Percentiles rank a stretch among this genome's conserved stretches.
phyloP scores from a whole-genome alignment of 2,329 filamentous ascomycete species.

The Aspergillus fijiensis region DNA sequence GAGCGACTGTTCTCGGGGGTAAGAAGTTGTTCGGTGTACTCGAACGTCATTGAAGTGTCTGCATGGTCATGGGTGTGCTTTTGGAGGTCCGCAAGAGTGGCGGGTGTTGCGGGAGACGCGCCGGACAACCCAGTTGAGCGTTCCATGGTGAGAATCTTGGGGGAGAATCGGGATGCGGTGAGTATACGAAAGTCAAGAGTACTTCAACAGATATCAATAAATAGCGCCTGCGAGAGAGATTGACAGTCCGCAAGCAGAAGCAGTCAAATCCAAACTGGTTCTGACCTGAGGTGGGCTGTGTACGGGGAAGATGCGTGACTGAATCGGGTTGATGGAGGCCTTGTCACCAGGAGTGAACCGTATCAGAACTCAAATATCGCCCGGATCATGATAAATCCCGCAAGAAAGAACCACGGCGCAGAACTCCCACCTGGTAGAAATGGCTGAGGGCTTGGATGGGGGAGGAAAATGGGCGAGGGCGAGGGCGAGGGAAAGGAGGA shows the following conservation, averaged over 20 bases:
- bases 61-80: conserved; percentile 27
- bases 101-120: conserved; percentile 35
- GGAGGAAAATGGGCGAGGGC: not conserved
- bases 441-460: not conserved
- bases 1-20: conserved; percentile 46
- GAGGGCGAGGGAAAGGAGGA: not conserved
- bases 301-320: not conserved
- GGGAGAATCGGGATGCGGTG: conserved; percentile 6
- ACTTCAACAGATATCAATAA: not conserved
- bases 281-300: not conserved
- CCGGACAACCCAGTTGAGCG: conserved; percentile 27
- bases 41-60: conserved; percentile 34
- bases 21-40: conserved; percentile 41
- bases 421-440: not conserved
- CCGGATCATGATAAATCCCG: not conserved
- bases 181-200: not conserved
- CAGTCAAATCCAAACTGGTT: not conserved
- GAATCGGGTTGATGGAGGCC: not conserved
- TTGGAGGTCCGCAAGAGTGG: conserved; percentile 27
- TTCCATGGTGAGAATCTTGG: conserved; percentile 25
- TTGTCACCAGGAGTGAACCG: not conserved
- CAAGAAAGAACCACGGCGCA: not conserved
- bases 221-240: not conserved
- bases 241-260: not conserved
- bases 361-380: not conserved